Evolutionary conservation across 2,329 filamentous ascomycete genomes (phyloP).

Genomic region (Diaporthe aspalathi): DNA sequence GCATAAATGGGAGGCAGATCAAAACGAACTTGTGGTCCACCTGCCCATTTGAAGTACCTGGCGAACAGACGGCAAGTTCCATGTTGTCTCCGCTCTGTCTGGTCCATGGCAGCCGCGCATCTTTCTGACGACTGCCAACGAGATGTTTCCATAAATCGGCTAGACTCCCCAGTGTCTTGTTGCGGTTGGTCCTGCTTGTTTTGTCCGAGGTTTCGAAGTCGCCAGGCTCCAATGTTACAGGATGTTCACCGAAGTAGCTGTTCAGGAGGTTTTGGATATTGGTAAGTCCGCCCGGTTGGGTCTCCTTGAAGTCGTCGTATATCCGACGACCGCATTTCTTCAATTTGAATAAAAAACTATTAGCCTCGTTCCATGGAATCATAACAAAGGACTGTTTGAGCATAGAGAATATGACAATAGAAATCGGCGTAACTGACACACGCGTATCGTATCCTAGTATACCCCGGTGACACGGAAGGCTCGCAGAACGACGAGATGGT

Average conservation of each 20-base stretch:
- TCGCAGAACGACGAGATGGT: not conserved
- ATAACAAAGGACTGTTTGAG: rapidly evolving
- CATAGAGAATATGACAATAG: not conserved
- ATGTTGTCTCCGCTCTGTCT: not conserved
- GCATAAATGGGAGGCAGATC: conserved; percentile 39
- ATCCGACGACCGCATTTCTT: conserved; percentile 28
- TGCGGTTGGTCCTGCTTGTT: not conserved
- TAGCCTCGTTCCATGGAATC: not conserved
- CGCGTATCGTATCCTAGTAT: not conserved
- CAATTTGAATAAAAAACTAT: rapidly evolving
- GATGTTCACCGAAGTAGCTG: not conserved
- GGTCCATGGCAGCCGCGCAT: not conserved
- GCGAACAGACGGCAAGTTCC: not conserved
- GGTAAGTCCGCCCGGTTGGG: not conserved
- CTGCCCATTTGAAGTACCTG: not conserved
- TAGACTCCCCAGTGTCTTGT: too few relatives aligned
- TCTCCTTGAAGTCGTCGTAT: conserved; percentile 25
- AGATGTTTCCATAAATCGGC: not conserved
- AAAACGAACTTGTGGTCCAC: conserved; percentile 36
- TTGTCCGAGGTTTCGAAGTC: not conserved
- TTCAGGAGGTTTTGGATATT: not conserved
- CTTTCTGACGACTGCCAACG: not conserved
- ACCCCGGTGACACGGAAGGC: not conserved
- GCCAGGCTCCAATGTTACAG: not conserved
- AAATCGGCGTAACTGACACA: conserved; percentile 14